phyloP scores from a whole-genome alignment of 2,329 filamentous ascomycete genomes.

The Cytospora schulzeri region DNA sequence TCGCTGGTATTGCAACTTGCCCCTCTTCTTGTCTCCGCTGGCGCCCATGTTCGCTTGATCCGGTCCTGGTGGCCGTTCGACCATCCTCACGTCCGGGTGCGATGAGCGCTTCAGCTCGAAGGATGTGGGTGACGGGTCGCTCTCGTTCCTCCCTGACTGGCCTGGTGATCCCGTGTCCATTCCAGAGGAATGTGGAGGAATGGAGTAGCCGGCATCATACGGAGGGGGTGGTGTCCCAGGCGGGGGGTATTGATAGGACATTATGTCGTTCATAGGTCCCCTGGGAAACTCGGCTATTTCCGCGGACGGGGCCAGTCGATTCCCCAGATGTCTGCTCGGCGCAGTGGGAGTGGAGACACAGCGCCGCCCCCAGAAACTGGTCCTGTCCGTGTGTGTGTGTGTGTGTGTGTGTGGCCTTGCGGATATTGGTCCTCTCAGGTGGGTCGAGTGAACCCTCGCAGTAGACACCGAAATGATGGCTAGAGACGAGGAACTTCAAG shows the following conservation, averaged over 20 bases:
- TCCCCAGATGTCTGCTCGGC: conserved; percentile 9
- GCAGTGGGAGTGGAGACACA: neutral
- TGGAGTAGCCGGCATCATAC: conserved; percentile 42
- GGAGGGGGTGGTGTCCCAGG: conserved; percentile 40
- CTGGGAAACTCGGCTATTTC: neutral
- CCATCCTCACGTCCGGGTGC: conserved; percentile 47
- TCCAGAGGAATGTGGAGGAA: conserved; percentile 38
- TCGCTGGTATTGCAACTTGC: conserved; percentile 93
- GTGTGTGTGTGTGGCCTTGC: neutral
- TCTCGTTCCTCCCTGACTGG: conserved; percentile 22
- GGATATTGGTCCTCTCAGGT: neutral
- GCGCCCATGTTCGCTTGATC: conserved; percentile 40
- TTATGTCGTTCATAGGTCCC: conserved; percentile 44
- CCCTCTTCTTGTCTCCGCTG: conserved; percentile 64
- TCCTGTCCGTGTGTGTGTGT: too few relatives aligned
- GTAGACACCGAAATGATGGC: neutral
- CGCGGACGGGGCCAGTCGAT: conserved; percentile 10
- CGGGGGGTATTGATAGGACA: conserved; percentile 53
- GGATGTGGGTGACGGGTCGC: conserved; percentile 35
- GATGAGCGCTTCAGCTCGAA: conserved; percentile 53
- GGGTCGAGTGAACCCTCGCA: neutral
- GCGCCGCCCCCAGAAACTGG: neutral
- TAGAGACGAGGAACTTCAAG: neutral
- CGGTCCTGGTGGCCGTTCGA: conserved; percentile 24
- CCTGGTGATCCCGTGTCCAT: conserved; percentile 35